Percentiles rank a stretch among this genome's conserved stretches.
Conservation (phyloP, 345 rosid genomes). For the Rhizophora mangle region DNA sequence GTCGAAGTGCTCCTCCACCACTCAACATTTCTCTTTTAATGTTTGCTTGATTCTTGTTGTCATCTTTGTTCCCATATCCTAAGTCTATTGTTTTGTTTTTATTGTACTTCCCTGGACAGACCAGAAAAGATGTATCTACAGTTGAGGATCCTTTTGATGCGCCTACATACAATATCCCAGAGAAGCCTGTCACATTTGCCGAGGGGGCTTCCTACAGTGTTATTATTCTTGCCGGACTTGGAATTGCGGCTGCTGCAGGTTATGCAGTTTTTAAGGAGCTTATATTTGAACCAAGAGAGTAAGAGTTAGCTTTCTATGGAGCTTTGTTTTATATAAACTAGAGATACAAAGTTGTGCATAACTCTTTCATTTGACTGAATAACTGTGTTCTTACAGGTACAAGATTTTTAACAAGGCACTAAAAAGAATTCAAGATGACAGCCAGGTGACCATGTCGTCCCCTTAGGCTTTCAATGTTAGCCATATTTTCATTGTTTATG, state of each 20-base stretch:
- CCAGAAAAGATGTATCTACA: conserved; percentile 75
- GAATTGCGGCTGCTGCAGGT: conserved; percentile 87
- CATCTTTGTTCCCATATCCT: no score
- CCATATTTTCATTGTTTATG: no score
- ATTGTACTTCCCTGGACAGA: conserved; percentile 38
- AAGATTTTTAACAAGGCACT: conserved; percentile 79
- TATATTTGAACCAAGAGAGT: conserved; percentile 96
- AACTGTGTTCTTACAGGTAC: conserved; percentile 48
- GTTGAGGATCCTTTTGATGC: conserved; percentile 97
- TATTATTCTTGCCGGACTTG: conserved; percentile 86
- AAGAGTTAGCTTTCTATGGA: conserved; percentile 24
- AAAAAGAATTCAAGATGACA: conserved; percentile 86
- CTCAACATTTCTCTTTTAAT: background rate
- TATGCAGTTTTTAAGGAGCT: conserved; percentile 88
- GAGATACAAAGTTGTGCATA: background rate
- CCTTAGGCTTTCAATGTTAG: no score
- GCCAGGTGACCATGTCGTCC: conserved; percentile 55
- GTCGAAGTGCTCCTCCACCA: background rate
- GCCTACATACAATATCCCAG: conserved; percentile 90
- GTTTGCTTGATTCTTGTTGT: background rate
- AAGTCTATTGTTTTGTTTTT: background rate
- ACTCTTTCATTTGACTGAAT: conserved; percentile 9
- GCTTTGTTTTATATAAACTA: conserved; percentile 11
- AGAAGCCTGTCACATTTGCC: conserved; percentile 84
- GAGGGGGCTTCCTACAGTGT: conserved; percentile 95